Evolutionary conservation across 2,329 filamentous ascomycete species (phyloP).

Genomic region (Verticillium tricorpus): DNA sequence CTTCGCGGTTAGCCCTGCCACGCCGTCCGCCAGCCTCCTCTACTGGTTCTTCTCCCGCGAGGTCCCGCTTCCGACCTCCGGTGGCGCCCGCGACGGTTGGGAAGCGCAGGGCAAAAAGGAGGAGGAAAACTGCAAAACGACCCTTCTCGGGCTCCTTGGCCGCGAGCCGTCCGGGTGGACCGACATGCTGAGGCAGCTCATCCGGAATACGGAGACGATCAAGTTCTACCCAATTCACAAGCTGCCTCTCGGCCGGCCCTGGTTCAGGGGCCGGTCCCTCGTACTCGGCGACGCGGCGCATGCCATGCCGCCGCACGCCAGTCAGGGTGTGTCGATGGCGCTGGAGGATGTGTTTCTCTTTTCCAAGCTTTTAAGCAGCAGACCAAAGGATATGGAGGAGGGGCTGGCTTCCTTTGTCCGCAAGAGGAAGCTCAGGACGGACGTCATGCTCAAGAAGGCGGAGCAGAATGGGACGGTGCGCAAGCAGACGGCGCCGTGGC

Average conservation of each 20-base stretch:
- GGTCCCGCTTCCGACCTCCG: slow-evolving; percentile 18
- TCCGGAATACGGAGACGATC: slow-evolving; percentile 16
- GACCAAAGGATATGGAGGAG: not conserved
- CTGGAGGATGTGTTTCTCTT: slow-evolving; percentile 50
- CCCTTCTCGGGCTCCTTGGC: slow-evolving; percentile 16
- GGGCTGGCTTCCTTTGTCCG: slow-evolving; percentile 2
- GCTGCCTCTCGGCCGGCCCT: slow-evolving; percentile 25
- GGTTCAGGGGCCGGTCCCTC: slow-evolving; percentile 33
- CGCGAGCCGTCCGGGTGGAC: slow-evolving; percentile 22
- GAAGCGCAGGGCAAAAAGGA: slow-evolving; percentile 21
- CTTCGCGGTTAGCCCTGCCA: slow-evolving; percentile 20
- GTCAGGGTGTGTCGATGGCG: slow-evolving; percentile 51
- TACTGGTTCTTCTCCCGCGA: slow-evolving; percentile 26
- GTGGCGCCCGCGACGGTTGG: slow-evolving; percentile 25
- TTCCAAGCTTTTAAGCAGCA: slow-evolving; percentile 27
- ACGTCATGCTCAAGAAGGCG: slow-evolving; percentile 3
- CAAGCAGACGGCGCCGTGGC: slow-evolving; percentile 7
- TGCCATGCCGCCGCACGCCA: slow-evolving; percentile 47
- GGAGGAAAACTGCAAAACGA: slow-evolving; percentile 23
- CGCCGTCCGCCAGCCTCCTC: slow-evolving; percentile 16
- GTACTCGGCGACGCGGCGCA: slow-evolving; percentile 55
- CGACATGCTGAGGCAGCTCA: slow-evolving; percentile 9
- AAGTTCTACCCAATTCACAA: slow-evolving; percentile 30
- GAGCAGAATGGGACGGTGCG: slow-evolving; percentile 5
- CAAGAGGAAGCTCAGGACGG: slow-evolving; percentile 4